A percentile compares a stretch with the other conserved stretches of the same genome.
Conservation (phyloP, 306 rosid genomes). For the Pueraria montana region DNA sequence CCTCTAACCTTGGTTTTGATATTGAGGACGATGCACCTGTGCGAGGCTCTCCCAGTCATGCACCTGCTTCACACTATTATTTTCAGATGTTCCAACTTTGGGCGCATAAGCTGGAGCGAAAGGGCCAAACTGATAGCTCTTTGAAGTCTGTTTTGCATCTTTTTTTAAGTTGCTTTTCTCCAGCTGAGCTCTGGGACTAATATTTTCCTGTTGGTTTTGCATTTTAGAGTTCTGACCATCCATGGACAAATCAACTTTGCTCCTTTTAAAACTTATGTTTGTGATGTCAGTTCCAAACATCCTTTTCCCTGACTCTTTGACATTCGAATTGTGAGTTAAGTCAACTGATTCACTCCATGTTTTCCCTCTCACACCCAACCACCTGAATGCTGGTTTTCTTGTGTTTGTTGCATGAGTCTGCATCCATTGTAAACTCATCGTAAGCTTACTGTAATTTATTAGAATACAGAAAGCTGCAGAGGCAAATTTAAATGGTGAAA, state of each 20-base stretch:
- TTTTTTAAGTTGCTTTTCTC: slow-evolving; percentile 46
- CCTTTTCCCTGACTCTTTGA: slow-evolving; percentile 64
- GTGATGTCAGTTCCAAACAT: slow-evolving; percentile 73
- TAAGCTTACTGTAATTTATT: background rate
- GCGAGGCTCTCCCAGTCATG: slow-evolving; percentile 73
- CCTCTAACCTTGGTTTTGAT: slow-evolving; percentile 77
- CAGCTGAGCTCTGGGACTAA: slow-evolving; percentile 14
- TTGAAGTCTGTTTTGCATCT: slow-evolving; percentile 53
- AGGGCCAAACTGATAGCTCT: slow-evolving; percentile 78
- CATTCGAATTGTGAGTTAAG: slow-evolving; percentile 29
- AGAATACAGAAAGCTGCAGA: background rate
- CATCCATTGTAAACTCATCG: slow-evolving; percentile 1
- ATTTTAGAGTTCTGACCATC: slow-evolving; percentile 34
- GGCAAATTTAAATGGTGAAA: background rate
- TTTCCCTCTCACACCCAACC: slow-evolving; percentile 67
- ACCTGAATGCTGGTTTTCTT: slow-evolving; percentile 84
- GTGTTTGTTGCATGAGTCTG: slow-evolving; percentile 73
- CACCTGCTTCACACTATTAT: slow-evolving; percentile 45
- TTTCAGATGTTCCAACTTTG: slow-evolving; percentile 52
- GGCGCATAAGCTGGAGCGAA: slow-evolving; percentile 68
- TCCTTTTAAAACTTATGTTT: slow-evolving; percentile 64
- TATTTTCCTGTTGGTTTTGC: slow-evolving; percentile 44
- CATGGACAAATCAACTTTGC: slow-evolving; percentile 49
- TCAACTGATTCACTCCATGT: slow-evolving; percentile 35
- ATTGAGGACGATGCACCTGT: slow-evolving; percentile 67